Conservation (phyloP, 2,329 filamentous ascomycete species). For the Chaetothyriales sp. region DNA sequence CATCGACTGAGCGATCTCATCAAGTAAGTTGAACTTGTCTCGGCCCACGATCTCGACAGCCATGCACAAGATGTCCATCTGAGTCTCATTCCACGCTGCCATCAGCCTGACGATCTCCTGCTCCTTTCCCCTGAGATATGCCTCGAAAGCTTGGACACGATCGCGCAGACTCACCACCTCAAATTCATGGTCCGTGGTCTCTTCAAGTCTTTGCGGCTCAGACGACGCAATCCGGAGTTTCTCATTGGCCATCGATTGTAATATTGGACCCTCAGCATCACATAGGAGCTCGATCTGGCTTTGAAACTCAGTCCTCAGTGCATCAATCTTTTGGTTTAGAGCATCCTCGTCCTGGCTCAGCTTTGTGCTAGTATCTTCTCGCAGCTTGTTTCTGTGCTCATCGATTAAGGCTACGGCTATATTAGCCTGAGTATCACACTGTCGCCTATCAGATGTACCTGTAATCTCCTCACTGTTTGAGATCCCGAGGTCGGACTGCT, state of each 20-base stretch:
- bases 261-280: not conserved
- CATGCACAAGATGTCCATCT: slow-evolving; percentile 8
- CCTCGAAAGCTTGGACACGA: slow-evolving; percentile 1
- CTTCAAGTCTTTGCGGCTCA: not conserved
- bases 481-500: not conserved
- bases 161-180: not conserved
- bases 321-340: not conserved
- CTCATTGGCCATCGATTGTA: not conserved
- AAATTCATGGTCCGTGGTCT: not conserved
- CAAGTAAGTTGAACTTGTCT: slow-evolving; percentile 1
- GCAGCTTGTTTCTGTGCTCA: slow-evolving; percentile 1
- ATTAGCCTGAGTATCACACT: not conserved
- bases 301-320: not conserved
- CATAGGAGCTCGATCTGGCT: not conserved
- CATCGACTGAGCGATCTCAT: not conserved
- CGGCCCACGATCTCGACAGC: slow-evolving; percentile 12
- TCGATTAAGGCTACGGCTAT: not conserved
- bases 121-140: not conserved
- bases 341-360: slow-evolving; percentile 1
- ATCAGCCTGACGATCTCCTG: slow-evolving; percentile 3
- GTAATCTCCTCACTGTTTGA: not conserved
- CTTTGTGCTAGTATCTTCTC: slow-evolving; percentile 7
- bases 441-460: not conserved
- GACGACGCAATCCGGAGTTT: not conserved
- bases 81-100: slow-evolving; percentile 13